Evolutionary conservation across 1,284 basidiomycete species (phyloP), one percentile per base, ranked within the genome.

Genomic region (Cutaneotrichosporon cavernicola): DNA sequence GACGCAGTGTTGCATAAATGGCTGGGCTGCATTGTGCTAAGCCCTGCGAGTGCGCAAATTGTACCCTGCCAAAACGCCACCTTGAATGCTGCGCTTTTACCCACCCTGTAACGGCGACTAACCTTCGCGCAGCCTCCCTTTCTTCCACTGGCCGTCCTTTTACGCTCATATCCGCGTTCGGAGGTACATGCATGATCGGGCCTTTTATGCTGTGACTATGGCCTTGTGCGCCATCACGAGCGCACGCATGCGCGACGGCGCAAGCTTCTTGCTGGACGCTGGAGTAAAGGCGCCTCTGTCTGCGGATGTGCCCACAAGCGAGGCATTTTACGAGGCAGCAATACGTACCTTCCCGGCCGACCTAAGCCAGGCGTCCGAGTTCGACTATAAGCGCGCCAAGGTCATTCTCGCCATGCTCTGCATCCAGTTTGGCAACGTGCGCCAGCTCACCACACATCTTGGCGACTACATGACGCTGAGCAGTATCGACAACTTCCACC

Each of bases 301-400:
- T 1, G 22, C 60, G 11, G 40, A 51, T 26, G 38, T 49, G 14
- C 71, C 70, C 5, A 58, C 57, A 5, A 71, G 73, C 2, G 73
- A 76, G 60, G 59, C 55, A 11, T 77, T 75, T 65, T 72, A 74
- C 59, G 57, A 64, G 5, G 73, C 71, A 8, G 62, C 72, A 0
- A 21, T 66, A 6, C 58, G 62, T 1, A 65, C 70, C 6, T 65
- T 76, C 43, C 74, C 76, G 58, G 89, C 99, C 74, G 87, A 88
- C 70, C 87, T 99, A 51, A 85, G 99, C 70, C 91, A 97, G 73
- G 88, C 87, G 16, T 92, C 91, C 22, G 89, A 88, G 18, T 86
- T 92, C 64, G 73, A 87, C 26, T 84, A 96, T 68, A 80, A 86
- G 34, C 92, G 92, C 61, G 84, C 90, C 62, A 87, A 89, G 74